Evolutionary conservation across 2,329 filamentous ascomycete species (phyloP).

Genomic region (Fusarium duplospermum): DNA sequence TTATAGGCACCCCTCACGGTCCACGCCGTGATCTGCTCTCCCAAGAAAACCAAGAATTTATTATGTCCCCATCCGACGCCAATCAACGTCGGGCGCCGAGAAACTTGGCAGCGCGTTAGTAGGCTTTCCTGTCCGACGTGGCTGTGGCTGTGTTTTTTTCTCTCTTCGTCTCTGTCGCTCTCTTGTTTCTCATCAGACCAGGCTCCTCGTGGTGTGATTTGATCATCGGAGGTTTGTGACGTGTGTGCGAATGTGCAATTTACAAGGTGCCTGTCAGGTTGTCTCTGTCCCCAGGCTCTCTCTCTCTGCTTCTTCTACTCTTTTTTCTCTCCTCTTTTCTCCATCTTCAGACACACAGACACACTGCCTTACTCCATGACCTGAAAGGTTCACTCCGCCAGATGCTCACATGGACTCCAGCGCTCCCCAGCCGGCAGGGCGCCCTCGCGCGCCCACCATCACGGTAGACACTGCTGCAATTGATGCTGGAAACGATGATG

Average conservation of each 20-base stretch:
- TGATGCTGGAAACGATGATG: conserved; percentile 23
- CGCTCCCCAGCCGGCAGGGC: conserved; percentile 7
- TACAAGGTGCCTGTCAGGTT: background rate
- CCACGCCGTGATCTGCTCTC: conserved; percentile 1
- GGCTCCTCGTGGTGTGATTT: background rate
- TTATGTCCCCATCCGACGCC: background rate
- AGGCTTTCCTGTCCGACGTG: background rate
- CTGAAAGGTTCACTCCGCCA: background rate
- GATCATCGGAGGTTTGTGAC: background rate
- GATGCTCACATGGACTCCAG: conserved; percentile 29
- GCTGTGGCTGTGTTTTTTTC: conserved; percentile 13
- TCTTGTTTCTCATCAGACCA: background rate
- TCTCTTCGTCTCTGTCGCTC: background rate
- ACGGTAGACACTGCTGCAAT: conserved; percentile 37
- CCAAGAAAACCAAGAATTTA: background rate
- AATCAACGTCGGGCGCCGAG: conserved; percentile 1
- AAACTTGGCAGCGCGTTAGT: background rate
- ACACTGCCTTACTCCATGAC: background rate
- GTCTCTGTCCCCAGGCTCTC: background rate
- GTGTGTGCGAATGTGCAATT: background rate
- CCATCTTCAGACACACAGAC: background rate
- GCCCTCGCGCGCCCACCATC: conserved; percentile 34
- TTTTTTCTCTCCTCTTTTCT: conserved; percentile 1
- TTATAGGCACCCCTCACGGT: background rate
- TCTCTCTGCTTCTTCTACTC: background rate